Evolutionary conservation across 208 protist species (phyloP).

Genomic region (Kentomonas sorsogonicus): DNA sequence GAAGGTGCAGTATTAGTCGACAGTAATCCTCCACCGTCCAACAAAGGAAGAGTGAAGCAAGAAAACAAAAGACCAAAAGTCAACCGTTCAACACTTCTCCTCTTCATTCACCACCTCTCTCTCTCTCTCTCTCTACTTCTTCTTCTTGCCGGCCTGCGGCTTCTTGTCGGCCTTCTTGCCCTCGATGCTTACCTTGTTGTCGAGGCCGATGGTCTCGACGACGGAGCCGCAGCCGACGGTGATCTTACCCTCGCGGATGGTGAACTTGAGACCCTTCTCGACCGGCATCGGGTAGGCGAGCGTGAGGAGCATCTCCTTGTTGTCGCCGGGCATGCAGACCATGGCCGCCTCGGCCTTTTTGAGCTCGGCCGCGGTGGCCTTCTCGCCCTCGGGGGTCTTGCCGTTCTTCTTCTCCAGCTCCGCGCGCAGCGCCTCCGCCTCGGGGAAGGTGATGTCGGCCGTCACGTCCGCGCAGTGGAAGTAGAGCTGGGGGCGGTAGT

Average conservation of each 20-base stretch:
- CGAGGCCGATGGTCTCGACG: constrained; percentile 87
- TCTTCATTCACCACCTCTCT: too few relatives aligned
- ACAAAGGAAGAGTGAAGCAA: constrained; percentile 10
- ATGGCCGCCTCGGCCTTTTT: constrained; percentile 86
- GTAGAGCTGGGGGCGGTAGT: constrained; percentile 98
- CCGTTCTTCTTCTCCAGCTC: constrained; percentile 81
- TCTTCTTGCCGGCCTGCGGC: constrained; percentile 38
- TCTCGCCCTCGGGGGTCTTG: constrained; percentile 68
- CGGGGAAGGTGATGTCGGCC: constrained; percentile 92
- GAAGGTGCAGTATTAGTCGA: constrained; percentile 1
- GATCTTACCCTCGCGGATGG: constrained; percentile 97
- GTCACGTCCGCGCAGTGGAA: constrained; percentile 98
- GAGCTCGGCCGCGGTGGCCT: constrained; percentile 76
- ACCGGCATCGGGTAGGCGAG: constrained; percentile 92
- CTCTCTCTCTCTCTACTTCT: constrained; percentile 45
- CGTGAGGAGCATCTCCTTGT: constrained; percentile 91
- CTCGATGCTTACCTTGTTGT: constrained; percentile 87
- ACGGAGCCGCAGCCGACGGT: constrained; percentile 98
- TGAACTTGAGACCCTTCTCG: constrained; percentile 96
- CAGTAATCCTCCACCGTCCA: background rate
- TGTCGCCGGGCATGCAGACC: constrained; percentile 98
- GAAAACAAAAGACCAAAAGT: constrained; percentile 12
- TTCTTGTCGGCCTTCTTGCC: constrained; percentile 36
- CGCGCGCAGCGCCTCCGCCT: constrained; percentile 63
- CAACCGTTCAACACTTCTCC: constrained; percentile 13